Evolutionary conservation across 2,329 filamentous ascomycete genomes (phyloP), one percentile per base, ranked within the genome.

Genomic region (Onygenales sp.): DNA sequence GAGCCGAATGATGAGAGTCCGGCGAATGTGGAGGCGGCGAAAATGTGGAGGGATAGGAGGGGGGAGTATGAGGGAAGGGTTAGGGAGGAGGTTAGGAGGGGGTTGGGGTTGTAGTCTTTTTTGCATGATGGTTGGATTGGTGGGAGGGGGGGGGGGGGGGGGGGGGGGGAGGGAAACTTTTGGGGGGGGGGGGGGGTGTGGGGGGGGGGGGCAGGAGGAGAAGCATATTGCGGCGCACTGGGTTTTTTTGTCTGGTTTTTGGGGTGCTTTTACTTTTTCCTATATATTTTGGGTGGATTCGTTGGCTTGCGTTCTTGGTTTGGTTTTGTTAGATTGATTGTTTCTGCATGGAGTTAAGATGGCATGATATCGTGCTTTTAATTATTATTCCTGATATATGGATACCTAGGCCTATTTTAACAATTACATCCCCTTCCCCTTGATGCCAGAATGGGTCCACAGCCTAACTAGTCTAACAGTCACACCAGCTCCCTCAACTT

Each of bases 1-100:
- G 86, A 87, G 65, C 93, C 93, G 46, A 98, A 98, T 68, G 89
- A 95, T 65, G 93, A 97, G 77, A 92, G 87, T 62, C 89, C 93
- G 0, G 93, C 93, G 49, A 97, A 98, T 67, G 83, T 96, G 21
- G 92, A 97, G 74, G 93, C 93, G 2, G 93, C 92, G 8, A 82
- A 87, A 56, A 74, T 95, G 75, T 87, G 93, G 80, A 81, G 93
- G 52, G 88, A 93, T 44, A 78, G 85, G 57, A 81, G 90, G 59
- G 66, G 74, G 17, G 88, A 94, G 67, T 98, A 96, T 73, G 91
- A 96, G 74, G 80, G 81, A 66, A 85, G 84, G 70, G 93, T 98
- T 39, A 80, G 87, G 63, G 85, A 88, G 56, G 87, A 89, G 58
- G 91, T 96, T 42, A 79, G 87, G 65, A 81, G 82, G 65, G 87